Evolutionary conservation across 2,329 filamentous ascomycete species (phyloP).

Genomic region (Neopestalotiopsis rosae): DNA sequence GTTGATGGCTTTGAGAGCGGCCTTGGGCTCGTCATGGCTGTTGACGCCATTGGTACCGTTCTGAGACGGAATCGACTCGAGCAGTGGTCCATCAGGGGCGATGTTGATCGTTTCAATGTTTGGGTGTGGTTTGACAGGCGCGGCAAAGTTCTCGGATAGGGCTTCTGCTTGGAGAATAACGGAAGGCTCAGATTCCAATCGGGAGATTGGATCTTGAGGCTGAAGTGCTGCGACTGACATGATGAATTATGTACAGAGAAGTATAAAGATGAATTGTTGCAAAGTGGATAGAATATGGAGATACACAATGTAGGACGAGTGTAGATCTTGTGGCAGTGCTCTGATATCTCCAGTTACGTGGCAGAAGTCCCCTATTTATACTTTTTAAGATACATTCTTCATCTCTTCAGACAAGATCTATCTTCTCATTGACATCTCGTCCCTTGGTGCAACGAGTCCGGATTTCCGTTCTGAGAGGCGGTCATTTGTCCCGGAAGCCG

Average conservation of each 20-base stretch:
- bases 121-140: background rate
- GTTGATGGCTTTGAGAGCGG: background rate
- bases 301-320: background rate
- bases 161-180: slow-evolving; percentile 4
- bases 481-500: background rate
- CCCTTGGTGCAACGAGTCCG: background rate
- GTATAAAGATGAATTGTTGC: background rate
- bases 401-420: background rate
- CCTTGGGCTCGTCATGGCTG: slow-evolving; percentile 8
- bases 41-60: background rate
- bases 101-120: background rate
- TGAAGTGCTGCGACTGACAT: slow-evolving; percentile 6
- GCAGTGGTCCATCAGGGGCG: background rate
- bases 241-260: slow-evolving; percentile 1
- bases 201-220: background rate
- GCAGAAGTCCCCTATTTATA: background rate
- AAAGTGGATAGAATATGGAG: background rate
- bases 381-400: background rate
- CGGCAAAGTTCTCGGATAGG: background rate
- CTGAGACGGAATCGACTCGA: background rate
- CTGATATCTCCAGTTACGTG: background rate
- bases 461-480: background rate
- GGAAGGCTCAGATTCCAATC: background rate
- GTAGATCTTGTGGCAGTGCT: background rate
- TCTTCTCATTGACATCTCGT: background rate